Evolutionary conservation across 257 asterid genomes (phyloP).

Genomic region (Echium plantagineum): DNA sequence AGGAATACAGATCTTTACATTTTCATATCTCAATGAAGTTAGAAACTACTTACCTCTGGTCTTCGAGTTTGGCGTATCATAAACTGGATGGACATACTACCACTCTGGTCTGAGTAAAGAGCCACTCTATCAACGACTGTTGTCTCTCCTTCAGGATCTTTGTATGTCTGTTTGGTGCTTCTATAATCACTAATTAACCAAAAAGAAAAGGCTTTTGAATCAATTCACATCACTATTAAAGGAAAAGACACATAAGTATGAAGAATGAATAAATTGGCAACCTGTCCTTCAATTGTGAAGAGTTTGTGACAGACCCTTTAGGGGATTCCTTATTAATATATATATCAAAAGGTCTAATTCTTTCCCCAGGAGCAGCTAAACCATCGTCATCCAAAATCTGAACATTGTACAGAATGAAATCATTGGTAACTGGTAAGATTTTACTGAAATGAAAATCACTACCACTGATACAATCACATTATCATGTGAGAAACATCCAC

Average conservation of each 20-base stretch:
- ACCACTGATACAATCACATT: not conserved
- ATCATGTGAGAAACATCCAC: not conserved
- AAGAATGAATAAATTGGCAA: constrained; percentile 11
- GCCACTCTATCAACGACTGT: constrained; percentile 74
- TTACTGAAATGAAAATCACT: not conserved
- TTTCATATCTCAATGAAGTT: not conserved
- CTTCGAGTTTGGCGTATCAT: constrained; percentile 97
- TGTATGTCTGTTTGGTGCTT: constrained; percentile 39
- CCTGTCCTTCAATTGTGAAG: constrained; percentile 45
- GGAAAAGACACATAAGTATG: not conserved
- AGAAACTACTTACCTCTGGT: constrained; percentile 58
- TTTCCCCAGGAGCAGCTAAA: constrained; percentile 91
- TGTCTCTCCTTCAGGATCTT: constrained; percentile 78
- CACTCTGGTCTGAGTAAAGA: constrained; percentile 59
- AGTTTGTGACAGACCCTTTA: constrained; percentile 14
- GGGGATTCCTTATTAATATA: constrained; percentile 76
- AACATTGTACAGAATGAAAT: constrained; percentile 9
- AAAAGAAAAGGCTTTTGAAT: not conserved
- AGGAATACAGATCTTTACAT: not conserved
- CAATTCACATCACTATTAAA: not conserved
- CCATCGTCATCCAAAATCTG: constrained; percentile 94
- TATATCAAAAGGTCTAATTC: constrained; percentile 51
- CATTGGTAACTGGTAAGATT: not conserved
- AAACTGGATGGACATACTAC: constrained; percentile 48
- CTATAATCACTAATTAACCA: constrained; percentile 38